These are phyloP conservation scores for Galeopsis tetrahit DNA, from an alignment of 257 asterid species.

Conservation along the genomic window DNA sequence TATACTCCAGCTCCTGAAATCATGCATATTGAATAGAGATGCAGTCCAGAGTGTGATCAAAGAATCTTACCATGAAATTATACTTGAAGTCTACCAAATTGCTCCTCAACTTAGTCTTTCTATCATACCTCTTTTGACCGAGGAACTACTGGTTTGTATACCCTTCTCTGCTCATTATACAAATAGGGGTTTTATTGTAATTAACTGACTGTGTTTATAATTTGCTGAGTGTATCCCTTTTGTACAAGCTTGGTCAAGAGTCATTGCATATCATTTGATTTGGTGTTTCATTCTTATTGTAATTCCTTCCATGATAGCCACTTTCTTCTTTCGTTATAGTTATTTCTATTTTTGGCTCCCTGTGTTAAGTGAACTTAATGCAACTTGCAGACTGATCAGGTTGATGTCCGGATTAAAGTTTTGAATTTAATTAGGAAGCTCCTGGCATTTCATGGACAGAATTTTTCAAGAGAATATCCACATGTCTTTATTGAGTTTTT, in stretches of 20 bases:
- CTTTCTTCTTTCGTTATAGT: constrained; percentile 25
- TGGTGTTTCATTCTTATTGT: constrained; percentile 8
- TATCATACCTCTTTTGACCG: constrained; percentile 73
- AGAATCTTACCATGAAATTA: constrained; percentile 80
- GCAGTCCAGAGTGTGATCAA: constrained; percentile 64
- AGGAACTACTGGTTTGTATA: constrained; percentile 74
- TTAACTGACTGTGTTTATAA: constrained; percentile 20
- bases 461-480: constrained; percentile 61
- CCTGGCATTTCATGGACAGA: constrained; percentile 63
- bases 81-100: constrained; percentile 64
- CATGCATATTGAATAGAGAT: constrained; percentile 75
- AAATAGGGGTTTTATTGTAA: constrained; percentile 21
- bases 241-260: constrained; percentile 9
- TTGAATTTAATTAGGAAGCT: constrained; percentile 65
- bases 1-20: constrained; percentile 64
- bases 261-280: constrained; percentile 28
- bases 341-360: constrained; percentile 35
- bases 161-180: constrained; percentile 35
- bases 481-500: constrained; percentile 62
- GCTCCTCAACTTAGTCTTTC: constrained; percentile 77
- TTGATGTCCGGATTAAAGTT: constrained; percentile 91
- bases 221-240: constrained; percentile 8
- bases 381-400: constrained; percentile 86
- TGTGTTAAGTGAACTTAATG: constrained; percentile 31
- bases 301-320: background rate